Base-by-base conservation (phyloP, 345 rosid species). In the Eucalyptus marginata region DNA sequence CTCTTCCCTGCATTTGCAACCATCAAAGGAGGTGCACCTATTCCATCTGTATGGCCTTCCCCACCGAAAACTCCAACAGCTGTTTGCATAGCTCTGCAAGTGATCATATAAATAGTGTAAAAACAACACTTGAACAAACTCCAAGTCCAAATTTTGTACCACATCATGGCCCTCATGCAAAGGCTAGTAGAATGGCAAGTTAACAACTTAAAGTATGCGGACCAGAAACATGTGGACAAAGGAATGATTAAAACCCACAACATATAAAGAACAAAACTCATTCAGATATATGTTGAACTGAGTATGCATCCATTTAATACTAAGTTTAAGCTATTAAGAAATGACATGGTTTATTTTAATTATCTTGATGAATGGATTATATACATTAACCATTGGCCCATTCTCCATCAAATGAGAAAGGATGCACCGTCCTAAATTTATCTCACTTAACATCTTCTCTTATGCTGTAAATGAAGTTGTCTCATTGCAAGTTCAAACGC, bases 1-100 rank as follows among this genome's bases (percentile, higher is more conserved):
- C 91, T 90, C 20, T 86, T 90, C 27, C 44, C 91, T 54, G 56
- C 92, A 81, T 87, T 86, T 59, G 87, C 76, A 3, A 86, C 85
- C 89, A 40, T 87, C 86, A 90, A 68, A 15, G 90, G 89, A 64
- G 90, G 81, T 54, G 20, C 87, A 87, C 88, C 87, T 22, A 86
- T 46, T 88, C 89, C 92, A 47, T 89, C 86, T 81, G 31, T 86
- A 20, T 86, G 88, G 52, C 71, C 88, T 89, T 92, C 93, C 62
- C 90, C 50, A 86, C 96, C 96, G 81, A 96, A 96, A n/a, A 93
- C 94, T 81, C 93, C 97, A 87, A 91, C 89, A 22, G 98, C 96
- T 13, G 99, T 96, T 90, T 96, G 96, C 98, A 96, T 93, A 29
- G 98, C 91, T 93, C 98, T 96, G 90, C 68, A 50, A 59, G 56